A percentile compares a stretch with the other conserved stretches of the same genome.
Evolutionary conservation across 148 eudicot genomes (phyloP).

Genomic region (Chenopodium quinoa): DNA sequence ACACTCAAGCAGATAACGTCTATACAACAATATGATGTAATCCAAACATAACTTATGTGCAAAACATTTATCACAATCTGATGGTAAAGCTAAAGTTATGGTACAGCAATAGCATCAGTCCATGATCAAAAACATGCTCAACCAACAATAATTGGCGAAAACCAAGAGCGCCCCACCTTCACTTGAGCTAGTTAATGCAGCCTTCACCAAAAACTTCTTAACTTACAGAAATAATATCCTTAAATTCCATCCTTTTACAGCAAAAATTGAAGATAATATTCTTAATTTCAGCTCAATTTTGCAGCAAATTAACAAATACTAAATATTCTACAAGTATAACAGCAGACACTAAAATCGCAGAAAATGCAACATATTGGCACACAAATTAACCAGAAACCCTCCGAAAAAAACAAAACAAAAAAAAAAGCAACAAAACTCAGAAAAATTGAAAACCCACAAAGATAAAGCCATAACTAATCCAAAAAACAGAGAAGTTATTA

Average conservation of each 20-base stretch:
- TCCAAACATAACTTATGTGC: not conserved
- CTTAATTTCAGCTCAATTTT: not conserved
- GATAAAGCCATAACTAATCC: not conserved
- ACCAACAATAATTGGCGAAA: not conserved
- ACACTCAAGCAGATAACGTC: not conserved
- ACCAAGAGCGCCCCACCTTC: not conserved
- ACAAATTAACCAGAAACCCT: not conserved
- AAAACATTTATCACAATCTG: not conserved
- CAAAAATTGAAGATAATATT: not conserved
- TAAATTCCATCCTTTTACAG: not conserved
- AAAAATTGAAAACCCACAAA: conserved; percentile 10
- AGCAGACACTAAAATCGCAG: not conserved
- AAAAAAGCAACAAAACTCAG: not conserved
- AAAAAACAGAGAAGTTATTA: not conserved
- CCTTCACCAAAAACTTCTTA: not conserved
- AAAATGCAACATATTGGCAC: not conserved
- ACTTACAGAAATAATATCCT: not conserved
- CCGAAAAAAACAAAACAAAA: not conserved
- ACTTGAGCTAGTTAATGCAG: not conserved
- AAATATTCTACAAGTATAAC: not conserved
- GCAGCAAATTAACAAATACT: not conserved
- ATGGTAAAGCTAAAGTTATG: not conserved
- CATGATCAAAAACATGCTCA: not conserved
- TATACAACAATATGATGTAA: not conserved
- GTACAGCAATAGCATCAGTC: not conserved